Percentiles rank a stretch among this genome's conserved stretches.
These are phyloP conservation scores for Cordyceps pruinosa DNA, from an alignment of 2,329 filamentous ascomycete species.

Conservation along the genomic window DNA sequence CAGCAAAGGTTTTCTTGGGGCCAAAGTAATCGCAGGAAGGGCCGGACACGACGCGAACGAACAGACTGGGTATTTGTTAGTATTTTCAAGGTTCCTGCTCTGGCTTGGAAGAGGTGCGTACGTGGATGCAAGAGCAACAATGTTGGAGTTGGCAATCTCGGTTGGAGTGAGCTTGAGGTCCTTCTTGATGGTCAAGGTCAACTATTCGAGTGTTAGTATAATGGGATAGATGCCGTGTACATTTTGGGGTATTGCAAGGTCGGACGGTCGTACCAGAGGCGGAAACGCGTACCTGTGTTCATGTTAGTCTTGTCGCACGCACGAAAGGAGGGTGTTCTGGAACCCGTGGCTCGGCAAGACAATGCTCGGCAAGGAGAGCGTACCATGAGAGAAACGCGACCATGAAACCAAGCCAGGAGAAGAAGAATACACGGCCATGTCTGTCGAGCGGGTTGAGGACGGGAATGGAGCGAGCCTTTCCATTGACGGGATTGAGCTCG, in stretches of 20 bases:
- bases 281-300: constrained; percentile 66
- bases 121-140: constrained; percentile 64
- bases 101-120: constrained; percentile 16
- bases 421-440: constrained; percentile 85
- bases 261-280: constrained; percentile 43
- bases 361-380: constrained; percentile 8
- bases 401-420: constrained; percentile 81
- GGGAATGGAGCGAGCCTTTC: constrained; percentile 75
- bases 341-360: background rate
- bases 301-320: background rate
- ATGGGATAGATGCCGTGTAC: background rate
- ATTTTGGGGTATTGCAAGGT: background rate
- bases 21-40: constrained; percentile 82
- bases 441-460: constrained; percentile 69
- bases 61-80: constrained; percentile 29
- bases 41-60: constrained; percentile 71
- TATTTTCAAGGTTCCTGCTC: background rate
- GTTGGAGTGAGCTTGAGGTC: constrained; percentile 64
- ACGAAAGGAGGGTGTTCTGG: background rate
- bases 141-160: constrained; percentile 84
- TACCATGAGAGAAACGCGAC: constrained; percentile 80
- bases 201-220: constrained; percentile 17
- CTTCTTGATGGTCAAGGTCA: constrained; percentile 69
- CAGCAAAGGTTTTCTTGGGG: constrained; percentile 71
- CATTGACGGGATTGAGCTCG: constrained; percentile 75